These are phyloP conservation scores for Candida mesenterica DNA, from an alignment of 1,139 yeast genomes.

Conservation along the genomic window DNA sequence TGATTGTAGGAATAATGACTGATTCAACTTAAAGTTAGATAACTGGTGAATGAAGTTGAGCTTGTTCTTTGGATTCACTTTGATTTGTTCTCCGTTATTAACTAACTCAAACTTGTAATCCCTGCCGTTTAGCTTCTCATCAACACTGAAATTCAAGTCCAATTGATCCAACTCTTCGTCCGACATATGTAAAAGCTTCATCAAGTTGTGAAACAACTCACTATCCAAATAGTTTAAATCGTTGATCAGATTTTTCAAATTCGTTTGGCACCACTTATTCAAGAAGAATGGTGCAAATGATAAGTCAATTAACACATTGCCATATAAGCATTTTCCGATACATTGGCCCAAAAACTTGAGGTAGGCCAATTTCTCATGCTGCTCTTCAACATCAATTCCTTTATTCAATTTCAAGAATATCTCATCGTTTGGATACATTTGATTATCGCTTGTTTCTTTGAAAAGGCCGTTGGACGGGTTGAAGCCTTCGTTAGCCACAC, in stretches of 20 bases:
- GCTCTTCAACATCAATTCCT: slow-evolving; percentile 27
- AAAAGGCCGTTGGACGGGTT: slow-evolving; percentile 34
- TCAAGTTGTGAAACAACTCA: slow-evolving; percentile 63
- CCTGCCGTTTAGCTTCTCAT: slow-evolving; percentile 41
- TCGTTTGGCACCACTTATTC: slow-evolving; percentile 58
- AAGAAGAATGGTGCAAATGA: slow-evolving; percentile 86
- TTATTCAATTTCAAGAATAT: slow-evolving; percentile 35
- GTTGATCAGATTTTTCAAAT: slow-evolving; percentile 62
- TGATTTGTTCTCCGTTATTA: slow-evolving; percentile 49
- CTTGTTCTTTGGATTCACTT: slow-evolving; percentile 62
- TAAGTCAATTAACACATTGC: slow-evolving; percentile 75
- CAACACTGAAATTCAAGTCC: slow-evolving; percentile 65
- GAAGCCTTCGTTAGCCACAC: slow-evolving; percentile 71
- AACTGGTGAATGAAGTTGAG: slow-evolving; percentile 74
- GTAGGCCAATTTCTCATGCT: slow-evolving; percentile 35
- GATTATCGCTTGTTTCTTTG: slow-evolving; percentile 50
- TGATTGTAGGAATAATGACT: slow-evolving; percentile 57
- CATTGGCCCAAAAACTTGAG: slow-evolving; percentile 72
- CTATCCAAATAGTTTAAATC: slow-evolving; percentile 73
- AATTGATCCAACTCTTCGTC: slow-evolving; percentile 56
- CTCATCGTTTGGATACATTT: slow-evolving; percentile 73
- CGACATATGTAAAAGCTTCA: slow-evolving; percentile 57
- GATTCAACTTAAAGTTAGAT: slow-evolving; percentile 77
- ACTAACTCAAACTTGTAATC: slow-evolving; percentile 54
- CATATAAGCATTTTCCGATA: slow-evolving; percentile 89